Conservation (phyloP, 257 asterid species). For the Forsythia viridissima region DNA sequence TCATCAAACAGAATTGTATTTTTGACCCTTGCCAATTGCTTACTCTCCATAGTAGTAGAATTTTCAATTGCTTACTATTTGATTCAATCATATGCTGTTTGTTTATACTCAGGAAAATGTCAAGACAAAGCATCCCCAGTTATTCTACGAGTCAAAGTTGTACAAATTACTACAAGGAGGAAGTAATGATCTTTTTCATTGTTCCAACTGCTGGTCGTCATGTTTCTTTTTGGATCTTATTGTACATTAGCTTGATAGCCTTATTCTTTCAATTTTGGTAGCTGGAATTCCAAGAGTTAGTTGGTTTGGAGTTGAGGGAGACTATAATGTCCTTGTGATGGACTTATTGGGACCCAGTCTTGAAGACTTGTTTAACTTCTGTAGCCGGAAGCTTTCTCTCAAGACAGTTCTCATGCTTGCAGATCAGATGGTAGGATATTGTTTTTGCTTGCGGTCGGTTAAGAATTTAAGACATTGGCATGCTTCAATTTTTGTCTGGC, state of each 20-base stretch:
- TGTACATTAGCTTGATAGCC: conserved; percentile 16
- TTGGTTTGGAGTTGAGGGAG: conserved; percentile 97
- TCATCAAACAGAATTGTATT: neutral
- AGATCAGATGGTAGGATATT: conserved; percentile 69
- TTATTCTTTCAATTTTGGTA: conserved; percentile 27
- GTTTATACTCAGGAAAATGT: conserved; percentile 66
- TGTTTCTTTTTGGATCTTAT: conserved; percentile 7
- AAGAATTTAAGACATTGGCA: conserved; percentile 1
- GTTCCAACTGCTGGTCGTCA: conserved; percentile 16
- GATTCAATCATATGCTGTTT: conserved; percentile 11
- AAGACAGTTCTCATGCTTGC: conserved; percentile 96
- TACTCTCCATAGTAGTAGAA: neutral
- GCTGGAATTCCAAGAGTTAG: conserved; percentile 80
- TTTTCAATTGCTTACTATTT: neutral
- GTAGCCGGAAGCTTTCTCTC: conserved; percentile 79
- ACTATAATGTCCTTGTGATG: conserved; percentile 89
- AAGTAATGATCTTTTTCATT: conserved; percentile 52
- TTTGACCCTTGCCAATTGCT: neutral
- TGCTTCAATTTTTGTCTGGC: conserved; percentile 17
- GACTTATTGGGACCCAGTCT: conserved; percentile 92
- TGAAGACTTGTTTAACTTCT: conserved; percentile 88
- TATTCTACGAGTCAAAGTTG: conserved; percentile 72
- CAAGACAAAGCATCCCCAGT: conserved; percentile 85
- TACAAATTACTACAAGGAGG: conserved; percentile 85
- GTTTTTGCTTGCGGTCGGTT: conserved; percentile 8